A percentile compares a stretch with the other conserved stretches of the same genome.
Conservation (phyloP, 148 eudicot genomes). For the Silene uniflora region DNA sequence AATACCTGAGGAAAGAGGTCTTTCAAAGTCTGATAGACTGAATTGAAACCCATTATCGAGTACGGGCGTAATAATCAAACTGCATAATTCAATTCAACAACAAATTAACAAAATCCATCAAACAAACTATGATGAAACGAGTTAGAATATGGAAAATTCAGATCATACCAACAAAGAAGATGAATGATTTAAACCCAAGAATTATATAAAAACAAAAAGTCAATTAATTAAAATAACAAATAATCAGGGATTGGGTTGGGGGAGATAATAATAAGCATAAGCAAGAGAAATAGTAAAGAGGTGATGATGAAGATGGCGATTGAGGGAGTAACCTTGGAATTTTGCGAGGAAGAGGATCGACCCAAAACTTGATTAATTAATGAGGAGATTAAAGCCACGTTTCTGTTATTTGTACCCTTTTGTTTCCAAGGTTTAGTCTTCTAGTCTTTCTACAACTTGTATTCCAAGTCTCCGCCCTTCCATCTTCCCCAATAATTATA, state of each 20-base stretch:
- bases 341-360: background rate
- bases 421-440: background rate
- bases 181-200: background rate
- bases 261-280: too few relatives aligned
- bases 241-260: too few relatives aligned
- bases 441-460: too few relatives aligned
- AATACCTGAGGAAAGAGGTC: slow-evolving; percentile 58
- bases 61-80: slow-evolving; percentile 3
- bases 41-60: slow-evolving; percentile 48
- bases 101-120: background rate
- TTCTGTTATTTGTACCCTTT: background rate
- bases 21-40: slow-evolving; percentile 46
- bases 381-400: background rate
- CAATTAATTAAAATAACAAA: too few relatives aligned
- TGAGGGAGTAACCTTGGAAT: background rate
- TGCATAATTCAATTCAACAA: slow-evolving; percentile 16
- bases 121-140: background rate
- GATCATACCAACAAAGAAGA: background rate
- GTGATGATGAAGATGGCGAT: background rate
- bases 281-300: too few relatives aligned
- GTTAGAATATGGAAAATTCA: background rate
- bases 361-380: background rate
- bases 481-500: background rate
- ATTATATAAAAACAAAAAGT: background rate
- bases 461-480: background rate